phyloP scores from a whole-genome alignment of 2,329 filamentous ascomycete genomes.

The Nannizziopsis arthrosporioides region DNA sequence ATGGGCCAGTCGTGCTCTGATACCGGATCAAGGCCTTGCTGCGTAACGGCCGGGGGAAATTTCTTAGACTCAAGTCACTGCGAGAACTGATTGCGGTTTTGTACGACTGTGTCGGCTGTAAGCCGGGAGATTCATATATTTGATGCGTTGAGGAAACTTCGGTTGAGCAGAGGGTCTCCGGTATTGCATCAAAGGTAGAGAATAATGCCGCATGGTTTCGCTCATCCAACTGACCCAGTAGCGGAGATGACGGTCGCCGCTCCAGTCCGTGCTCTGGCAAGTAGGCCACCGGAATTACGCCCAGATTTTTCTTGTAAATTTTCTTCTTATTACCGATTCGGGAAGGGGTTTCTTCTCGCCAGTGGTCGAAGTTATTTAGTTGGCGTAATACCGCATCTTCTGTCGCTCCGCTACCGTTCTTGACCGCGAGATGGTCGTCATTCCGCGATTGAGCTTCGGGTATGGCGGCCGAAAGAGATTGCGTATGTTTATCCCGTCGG shows the following conservation, averaged over 20 bases:
- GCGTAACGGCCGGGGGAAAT: slow-evolving; percentile 8
- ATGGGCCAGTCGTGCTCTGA: slow-evolving; percentile 9
- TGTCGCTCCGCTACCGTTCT: background rate
- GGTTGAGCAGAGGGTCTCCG: slow-evolving; percentile 28
- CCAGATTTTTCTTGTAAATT: background rate
- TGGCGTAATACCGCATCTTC: background rate
- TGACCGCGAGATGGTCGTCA: background rate
- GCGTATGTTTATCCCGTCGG: background rate
- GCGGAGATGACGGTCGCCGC: slow-evolving; percentile 37
- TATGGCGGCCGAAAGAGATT: background rate
- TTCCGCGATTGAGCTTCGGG: background rate
- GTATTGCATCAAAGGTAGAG: slow-evolving; percentile 25
- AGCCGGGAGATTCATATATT: slow-evolving; percentile 37
- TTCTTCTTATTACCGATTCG: background rate
- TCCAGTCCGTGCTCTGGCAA: slow-evolving; percentile 21
- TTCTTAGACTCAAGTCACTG: slow-evolving; percentile 19
- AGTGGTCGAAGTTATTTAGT: background rate
- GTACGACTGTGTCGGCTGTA: slow-evolving; percentile 31
- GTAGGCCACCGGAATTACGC: background rate
- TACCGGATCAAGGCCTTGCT: slow-evolving; percentile 14
- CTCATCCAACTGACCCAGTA: slow-evolving; percentile 32
- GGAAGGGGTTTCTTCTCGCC: background rate
- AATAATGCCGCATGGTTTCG: slow-evolving; percentile 18
- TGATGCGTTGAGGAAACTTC: slow-evolving; percentile 37
- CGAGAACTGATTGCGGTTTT: slow-evolving; percentile 27